Percentiles rank a stretch among this genome's conserved stretches.
These are phyloP conservation scores for Cyamopsis tetragonoloba DNA, from an alignment of 306 rosid genomes.

Conservation along the genomic window DNA sequence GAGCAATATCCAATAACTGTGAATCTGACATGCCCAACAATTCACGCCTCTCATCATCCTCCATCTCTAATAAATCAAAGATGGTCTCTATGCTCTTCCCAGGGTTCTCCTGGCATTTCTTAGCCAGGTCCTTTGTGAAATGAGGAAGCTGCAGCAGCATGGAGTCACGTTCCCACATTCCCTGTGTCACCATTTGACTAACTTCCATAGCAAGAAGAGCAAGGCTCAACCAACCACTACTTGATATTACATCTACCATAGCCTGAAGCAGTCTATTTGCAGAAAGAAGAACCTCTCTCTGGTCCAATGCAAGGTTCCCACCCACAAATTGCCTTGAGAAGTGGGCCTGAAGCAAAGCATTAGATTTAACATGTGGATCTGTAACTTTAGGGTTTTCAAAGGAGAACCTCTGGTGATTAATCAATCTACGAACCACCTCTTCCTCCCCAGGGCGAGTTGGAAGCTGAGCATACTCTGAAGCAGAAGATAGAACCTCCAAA, in stretches of 20 bases:
- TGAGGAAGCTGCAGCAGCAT: conserved; percentile 91
- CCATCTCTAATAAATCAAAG: conserved; percentile 91
- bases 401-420: conserved; percentile 90
- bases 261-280: conserved; percentile 86
- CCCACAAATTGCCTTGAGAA: conserved; percentile 78
- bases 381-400: conserved; percentile 72
- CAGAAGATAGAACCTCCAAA: conserved; percentile 75
- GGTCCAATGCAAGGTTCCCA: conserved; percentile 84
- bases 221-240: conserved; percentile 86
- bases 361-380: conserved; percentile 84
- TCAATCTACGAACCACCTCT: conserved; percentile 69
- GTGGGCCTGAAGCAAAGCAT: conserved; percentile 91
- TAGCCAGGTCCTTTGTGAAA: conserved; percentile 86
- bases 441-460: conserved; percentile 95
- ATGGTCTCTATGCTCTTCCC: conserved; percentile 71
- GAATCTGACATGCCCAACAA: conserved; percentile 74
- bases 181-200: conserved; percentile 95
- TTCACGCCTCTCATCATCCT: conserved; percentile 71
- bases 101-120: conserved; percentile 65
- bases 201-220: conserved; percentile 93
- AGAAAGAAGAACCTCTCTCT: conserved; percentile 79
- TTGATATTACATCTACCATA: conserved; percentile 88
- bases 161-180: conserved; percentile 91
- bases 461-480: conserved; percentile 81
- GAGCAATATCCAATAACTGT: conserved; percentile 72